These are phyloP conservation scores for Ganoderma meredithae DNA, from an alignment of 1,284 basidiomycete species.

Conservation along the genomic window DNA sequence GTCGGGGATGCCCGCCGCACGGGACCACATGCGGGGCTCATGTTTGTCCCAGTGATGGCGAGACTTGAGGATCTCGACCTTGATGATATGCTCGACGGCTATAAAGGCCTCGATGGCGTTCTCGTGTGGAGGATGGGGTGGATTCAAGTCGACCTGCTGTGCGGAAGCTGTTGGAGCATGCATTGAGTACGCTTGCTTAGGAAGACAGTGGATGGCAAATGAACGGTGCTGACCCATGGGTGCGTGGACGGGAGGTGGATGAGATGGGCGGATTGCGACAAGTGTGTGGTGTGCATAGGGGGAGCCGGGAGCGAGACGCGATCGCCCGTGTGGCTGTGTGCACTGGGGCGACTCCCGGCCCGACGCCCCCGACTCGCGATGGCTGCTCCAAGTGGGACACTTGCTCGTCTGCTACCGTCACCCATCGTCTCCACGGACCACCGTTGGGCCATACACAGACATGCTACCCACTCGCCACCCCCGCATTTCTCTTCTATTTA, in stretches of 20 bases:
- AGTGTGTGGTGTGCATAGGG: no score
- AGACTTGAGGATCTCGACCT: slow-evolving; percentile 66
- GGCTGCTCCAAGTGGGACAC: background rate
- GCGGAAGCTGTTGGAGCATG: slow-evolving; percentile 52
- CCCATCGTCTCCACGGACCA: background rate
- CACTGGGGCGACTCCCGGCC: no score
- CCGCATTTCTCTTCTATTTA: background rate
- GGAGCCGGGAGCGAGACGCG: background rate
- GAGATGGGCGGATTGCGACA: background rate
- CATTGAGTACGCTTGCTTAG: background rate
- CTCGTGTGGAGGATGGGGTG: slow-evolving; percentile 60
- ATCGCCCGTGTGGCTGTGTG: background rate
- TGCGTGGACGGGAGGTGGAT: background rate
- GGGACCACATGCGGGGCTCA: slow-evolving; percentile 76
- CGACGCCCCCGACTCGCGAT: no score
- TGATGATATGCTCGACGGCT: slow-evolving; percentile 60
- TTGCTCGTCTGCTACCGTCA: background rate
- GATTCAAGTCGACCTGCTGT: slow-evolving; percentile 64
- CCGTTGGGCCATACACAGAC: background rate
- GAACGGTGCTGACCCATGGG: slow-evolving; percentile 7
- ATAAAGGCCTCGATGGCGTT: slow-evolving; percentile 73
- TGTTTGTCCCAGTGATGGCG: slow-evolving; percentile 76
- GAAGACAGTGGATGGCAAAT: background rate
- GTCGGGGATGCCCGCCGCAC: slow-evolving; percentile 61
- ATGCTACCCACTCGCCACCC: background rate